Evolutionary conservation across 1,139 yeast species (phyloP), one percentile per base, ranked within the genome.

Genomic region (Pichia sp.): DNA sequence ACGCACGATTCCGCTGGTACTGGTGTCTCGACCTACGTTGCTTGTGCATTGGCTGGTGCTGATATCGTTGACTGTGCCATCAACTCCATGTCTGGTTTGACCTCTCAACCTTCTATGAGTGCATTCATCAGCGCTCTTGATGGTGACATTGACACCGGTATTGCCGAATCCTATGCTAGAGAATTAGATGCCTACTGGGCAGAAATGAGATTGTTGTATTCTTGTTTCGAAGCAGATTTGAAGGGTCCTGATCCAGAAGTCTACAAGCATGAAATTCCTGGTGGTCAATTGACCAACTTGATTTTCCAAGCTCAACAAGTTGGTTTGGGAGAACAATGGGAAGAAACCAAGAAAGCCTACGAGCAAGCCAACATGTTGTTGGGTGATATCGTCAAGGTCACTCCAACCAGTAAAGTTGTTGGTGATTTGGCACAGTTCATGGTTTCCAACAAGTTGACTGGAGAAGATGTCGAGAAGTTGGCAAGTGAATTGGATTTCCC

Each of bases 191-290:
- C 87, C 61, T 93, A 93, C 80, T 93, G 99, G 99, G 96, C 95
- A 45, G 98, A 93, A 77, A 92, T 95, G 95, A 85, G 99, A 75
- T 79, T 93, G 67, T 78, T 95, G 63, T 93, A 93, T 78, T 87
- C 97, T 50, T 90, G 97, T 74, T 93, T 95, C 73, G 99, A 90
- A 75, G 97, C 99, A 52, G 98, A 93, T 68, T 82, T 93, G 73
- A 95, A 93, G 80, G 99, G 99, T 54, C 99, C 99, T 58, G 99
- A 93, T 74, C 98, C 99, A 63, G 99, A 93, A 74, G 99, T 93
- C 54, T 93, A 93, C 73, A 85, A 85, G 64, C 99, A 93, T 75
- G 99, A 93, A 78, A 93, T 93, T 64, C 99, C 99, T 53, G 99
- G 99, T 77, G 99, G 99, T 63, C 99, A 93, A 77, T 83, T 93